phyloP scores from a whole-genome alignment of 2,329 filamentous ascomycete species.

The Zalaria sp. region DNA sequence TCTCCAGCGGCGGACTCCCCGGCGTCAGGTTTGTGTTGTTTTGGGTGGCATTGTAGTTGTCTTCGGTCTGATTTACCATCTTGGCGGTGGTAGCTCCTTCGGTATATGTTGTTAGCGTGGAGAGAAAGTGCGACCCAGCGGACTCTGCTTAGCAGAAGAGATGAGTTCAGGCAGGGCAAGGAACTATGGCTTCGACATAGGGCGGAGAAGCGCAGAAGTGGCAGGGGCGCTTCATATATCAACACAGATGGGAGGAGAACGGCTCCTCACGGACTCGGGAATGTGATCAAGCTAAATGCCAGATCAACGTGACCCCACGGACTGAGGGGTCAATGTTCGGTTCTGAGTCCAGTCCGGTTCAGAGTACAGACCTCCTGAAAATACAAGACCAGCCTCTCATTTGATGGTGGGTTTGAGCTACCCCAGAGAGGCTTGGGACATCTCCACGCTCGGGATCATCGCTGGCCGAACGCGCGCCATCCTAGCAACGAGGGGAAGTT shows the following conservation, averaged over 20 bases:
- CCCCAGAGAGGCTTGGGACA: not conserved
- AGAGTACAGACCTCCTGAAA: too few relatives aligned
- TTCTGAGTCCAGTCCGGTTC: too few relatives aligned
- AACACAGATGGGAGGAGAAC: not conserved
- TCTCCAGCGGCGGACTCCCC: slow-evolving; percentile 22
- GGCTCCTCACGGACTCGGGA: not conserved
- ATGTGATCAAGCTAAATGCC: too few relatives aligned
- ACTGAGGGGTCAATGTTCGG: not conserved
- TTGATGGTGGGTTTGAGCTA: not conserved
- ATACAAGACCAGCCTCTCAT: too few relatives aligned
- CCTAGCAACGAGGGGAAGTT: not conserved
- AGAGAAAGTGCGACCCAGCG: too few relatives aligned
- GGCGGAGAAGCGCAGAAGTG: not conserved
- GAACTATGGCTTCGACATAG: not conserved
- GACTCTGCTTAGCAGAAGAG: too few relatives aligned
- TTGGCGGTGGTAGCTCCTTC: not conserved
- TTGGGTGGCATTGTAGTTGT: slow-evolving; percentile 11
- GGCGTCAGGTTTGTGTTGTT: slow-evolving; percentile 14
- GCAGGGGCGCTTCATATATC: not conserved
- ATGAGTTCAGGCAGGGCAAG: not conserved
- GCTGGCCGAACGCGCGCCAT: not conserved
- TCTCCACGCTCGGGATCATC: not conserved
- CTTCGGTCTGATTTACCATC: not conserved
- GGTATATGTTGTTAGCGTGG: too few relatives aligned
- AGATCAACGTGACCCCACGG: not conserved